phyloP scores from a whole-genome alignment of 2,329 filamentous ascomycete genomes.

The Leptosphaerulina australis region DNA sequence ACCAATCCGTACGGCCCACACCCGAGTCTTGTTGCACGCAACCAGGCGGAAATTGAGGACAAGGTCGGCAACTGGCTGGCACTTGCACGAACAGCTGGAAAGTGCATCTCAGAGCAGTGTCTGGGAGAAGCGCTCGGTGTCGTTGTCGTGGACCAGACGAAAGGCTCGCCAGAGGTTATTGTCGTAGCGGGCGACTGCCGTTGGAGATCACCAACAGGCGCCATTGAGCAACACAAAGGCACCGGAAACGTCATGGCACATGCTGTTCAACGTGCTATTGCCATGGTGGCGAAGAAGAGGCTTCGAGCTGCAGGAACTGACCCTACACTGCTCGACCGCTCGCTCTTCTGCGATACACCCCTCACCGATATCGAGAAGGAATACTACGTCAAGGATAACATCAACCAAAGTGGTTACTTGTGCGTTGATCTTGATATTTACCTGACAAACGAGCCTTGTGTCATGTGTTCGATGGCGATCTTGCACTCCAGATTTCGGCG shows the following conservation, averaged over 20 bases:
- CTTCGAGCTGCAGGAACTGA: conserved; percentile 46
- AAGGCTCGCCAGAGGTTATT: conserved; percentile 61
- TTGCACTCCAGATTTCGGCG: conserved; percentile 90
- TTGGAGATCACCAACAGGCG: conserved; percentile 57
- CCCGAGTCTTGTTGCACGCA: conserved; percentile 72
- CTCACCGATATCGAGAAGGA: conserved; percentile 69
- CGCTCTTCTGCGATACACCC: conserved; percentile 70
- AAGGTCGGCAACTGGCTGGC: conserved; percentile 71
- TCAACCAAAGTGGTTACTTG: conserved; percentile 81
- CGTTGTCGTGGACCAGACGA: conserved; percentile 69
- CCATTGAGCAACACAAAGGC: conserved; percentile 36
- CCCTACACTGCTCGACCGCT: conserved; percentile 37
- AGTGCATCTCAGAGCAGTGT: conserved; percentile 62
- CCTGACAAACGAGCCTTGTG: conserved; percentile 91
- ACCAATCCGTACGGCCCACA: conserved; percentile 87
- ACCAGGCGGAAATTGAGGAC: conserved; percentile 69
- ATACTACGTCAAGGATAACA: conserved; percentile 66
- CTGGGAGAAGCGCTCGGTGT: conserved; percentile 75
- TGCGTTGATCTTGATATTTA: conserved; percentile 94
- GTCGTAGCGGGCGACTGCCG: conserved; percentile 79
- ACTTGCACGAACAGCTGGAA: conserved; percentile 68
- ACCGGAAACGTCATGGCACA: conserved; percentile 79
- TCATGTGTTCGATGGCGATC: conserved; percentile 97
- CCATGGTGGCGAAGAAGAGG: conserved; percentile 73
- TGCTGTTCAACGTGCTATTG: conserved; percentile 77